These are phyloP conservation scores for Discostella stelligeroides DNA, from an alignment of 108 stramenopile species.

Conservation along the genomic window DNA sequence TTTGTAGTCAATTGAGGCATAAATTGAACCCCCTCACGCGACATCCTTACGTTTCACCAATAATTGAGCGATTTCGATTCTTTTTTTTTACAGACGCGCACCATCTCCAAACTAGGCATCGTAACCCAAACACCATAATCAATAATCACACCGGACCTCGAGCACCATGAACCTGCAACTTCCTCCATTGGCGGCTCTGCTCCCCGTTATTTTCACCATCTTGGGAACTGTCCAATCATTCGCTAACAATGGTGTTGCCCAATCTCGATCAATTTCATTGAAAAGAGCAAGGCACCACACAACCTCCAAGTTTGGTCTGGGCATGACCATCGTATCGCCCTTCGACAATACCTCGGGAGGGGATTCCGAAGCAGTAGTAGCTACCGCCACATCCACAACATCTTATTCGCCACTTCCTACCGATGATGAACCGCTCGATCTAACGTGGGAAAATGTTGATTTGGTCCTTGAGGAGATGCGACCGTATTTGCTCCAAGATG, in stretches of 20 bases:
- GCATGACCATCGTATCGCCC: constrained; percentile 53
- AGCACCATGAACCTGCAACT: constrained; percentile 3
- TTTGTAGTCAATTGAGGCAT: too few relatives aligned
- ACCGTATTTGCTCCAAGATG: constrained; percentile 81
- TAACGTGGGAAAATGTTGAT: constrained; percentile 97
- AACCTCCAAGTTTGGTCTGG: background rate
- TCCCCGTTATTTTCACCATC: background rate
- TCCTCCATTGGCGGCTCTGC: constrained; percentile 5
- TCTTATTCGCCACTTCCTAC: constrained; percentile 24
- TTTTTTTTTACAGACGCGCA: too few relatives aligned
- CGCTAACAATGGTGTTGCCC: constrained; percentile 2
- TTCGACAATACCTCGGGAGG: constrained; percentile 41
- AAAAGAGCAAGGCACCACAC: background rate
- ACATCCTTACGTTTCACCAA: too few relatives aligned
- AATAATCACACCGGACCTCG: too few relatives aligned
- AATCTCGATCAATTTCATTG: background rate
- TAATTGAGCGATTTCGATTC: too few relatives aligned
- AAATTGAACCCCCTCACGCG: too few relatives aligned
- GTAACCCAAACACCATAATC: too few relatives aligned
- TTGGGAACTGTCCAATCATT: constrained; percentile 9
- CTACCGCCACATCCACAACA: constrained; percentile 15
- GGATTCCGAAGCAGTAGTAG: constrained; percentile 15
- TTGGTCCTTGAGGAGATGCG: constrained; percentile 95
- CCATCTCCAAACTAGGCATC: too few relatives aligned
- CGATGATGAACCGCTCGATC: constrained; percentile 71